Base-by-base conservation (phyloP, 2,329 filamentous ascomycete genomes). In the Zarea fungicola region DNA sequence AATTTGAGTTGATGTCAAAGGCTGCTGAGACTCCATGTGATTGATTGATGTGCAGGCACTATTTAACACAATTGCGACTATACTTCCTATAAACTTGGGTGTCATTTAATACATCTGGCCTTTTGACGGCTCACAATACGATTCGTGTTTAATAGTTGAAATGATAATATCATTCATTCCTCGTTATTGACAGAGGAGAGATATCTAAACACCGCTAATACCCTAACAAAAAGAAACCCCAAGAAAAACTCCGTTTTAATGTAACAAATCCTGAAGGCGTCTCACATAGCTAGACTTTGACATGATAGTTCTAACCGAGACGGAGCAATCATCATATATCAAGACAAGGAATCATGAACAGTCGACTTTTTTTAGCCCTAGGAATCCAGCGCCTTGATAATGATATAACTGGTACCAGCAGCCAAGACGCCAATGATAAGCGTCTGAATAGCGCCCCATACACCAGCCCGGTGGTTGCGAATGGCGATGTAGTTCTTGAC, bases 371-470 rank as follows among this genome's bases (percentile, higher is more conserved):
- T n/a, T n/a, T n/a, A n/a, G n/a, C n/a, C n/a, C 16, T 28, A 36
- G 7, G 48, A 56, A 53, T 81, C 78, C 52, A 85, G 68, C n/a
- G 72, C 62, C 52, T 76, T 72, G 23, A 85, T 81, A 50, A 85
- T 76, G 4, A 67, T 74, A 63, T 86, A 84, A 19, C 83, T 83
- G 8, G 82, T 81, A 1, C 78, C 83, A 1, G 84, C 84, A 5
- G 84, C 84, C 49, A 84, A 54, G 13, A 81, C 77, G 25, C 84
- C 84, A 37, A 87, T 77, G 18, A 83, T 58, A 37, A 84, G 65
- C 62, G 85, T 87, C 65, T 86, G 80, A 23, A 81, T 42, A 0
- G 81, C 82, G 6, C 82, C 82, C 65, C 73, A 76, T 13, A 80
- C 56, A 9, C 78, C 80, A 1, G 77, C 74, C 29, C 69, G 55